These are phyloP conservation scores for Eucalyptus tenuipes DNA, from an alignment of 345 rosid genomes.

Conservation along the genomic window DNA sequence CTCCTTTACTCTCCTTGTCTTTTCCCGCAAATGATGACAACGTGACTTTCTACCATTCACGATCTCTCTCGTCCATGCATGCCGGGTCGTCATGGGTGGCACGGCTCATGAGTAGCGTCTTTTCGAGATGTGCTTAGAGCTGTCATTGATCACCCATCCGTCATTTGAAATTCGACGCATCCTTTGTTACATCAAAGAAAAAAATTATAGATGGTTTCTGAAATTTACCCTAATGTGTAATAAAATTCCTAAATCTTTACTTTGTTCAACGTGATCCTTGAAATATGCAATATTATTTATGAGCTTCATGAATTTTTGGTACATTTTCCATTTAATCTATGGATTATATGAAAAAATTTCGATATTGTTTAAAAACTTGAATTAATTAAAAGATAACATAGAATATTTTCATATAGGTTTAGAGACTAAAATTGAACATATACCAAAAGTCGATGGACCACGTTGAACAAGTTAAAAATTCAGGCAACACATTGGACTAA, in stretches of 20 bases:
- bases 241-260: accelerated
- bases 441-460: accelerated
- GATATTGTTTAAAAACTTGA: no score
- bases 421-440: no score
- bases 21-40: not conserved
- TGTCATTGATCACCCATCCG: not conserved
- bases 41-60: not conserved
- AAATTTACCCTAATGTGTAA: no score
- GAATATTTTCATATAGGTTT: no score
- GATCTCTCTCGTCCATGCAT: not conserved
- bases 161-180: not conserved
- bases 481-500: accelerated
- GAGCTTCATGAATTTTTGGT: no score
- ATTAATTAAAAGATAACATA: no score
- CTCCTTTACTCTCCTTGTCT: not conserved
- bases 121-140: not conserved
- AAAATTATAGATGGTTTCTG: accelerated
- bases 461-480: not conserved
- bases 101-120: not conserved
- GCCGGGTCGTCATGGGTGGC: not conserved
- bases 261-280: accelerated
- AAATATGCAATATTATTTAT: no score
- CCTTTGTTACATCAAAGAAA: no score
- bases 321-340: no score
- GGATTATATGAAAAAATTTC: no score